Percentiles rank a stretch among this genome's conserved stretches.
Conservation (phyloP, 768 basidiomycete species). For the Pleurotus cornucopiae region DNA sequence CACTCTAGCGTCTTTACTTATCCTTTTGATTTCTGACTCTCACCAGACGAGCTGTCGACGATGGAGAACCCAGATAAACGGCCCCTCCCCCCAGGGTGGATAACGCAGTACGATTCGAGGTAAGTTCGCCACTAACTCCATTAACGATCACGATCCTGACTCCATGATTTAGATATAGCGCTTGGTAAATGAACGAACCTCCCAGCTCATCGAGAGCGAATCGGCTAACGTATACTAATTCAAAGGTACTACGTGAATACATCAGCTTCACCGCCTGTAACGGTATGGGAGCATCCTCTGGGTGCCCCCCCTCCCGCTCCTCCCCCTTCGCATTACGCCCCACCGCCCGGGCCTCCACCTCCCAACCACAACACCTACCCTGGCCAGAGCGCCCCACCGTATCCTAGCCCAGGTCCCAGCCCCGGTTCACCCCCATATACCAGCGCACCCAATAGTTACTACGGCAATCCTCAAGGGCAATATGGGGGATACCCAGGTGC, state of each 20-base stretch:
- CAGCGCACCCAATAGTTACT: slow-evolving; percentile 14
- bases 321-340: slow-evolving; percentile 34
- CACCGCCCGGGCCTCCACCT: slow-evolving; percentile 45
- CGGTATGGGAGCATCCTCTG: slow-evolving; percentile 70
- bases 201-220: neutral
- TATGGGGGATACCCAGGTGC: slow-evolving; percentile 13
- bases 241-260: slow-evolving; percentile 83
- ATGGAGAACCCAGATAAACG: slow-evolving; percentile 42
- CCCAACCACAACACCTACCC: slow-evolving; percentile 24
- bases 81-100: slow-evolving; percentile 28
- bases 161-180: slow-evolving; percentile 9
- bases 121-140: slow-evolving; percentile 31
- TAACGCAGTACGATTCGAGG: slow-evolving; percentile 59
- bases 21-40: slow-evolving; percentile 11
- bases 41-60: slow-evolving; percentile 13
- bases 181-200: neutral
- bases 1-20: neutral
- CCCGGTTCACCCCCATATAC: slow-evolving; percentile 26
- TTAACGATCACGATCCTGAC: slow-evolving; percentile 17
- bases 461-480: slow-evolving; percentile 24
- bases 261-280: slow-evolving; percentile 51
- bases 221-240: slow-evolving; percentile 26
- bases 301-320: slow-evolving; percentile 38
- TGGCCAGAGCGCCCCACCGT: slow-evolving; percentile 10
- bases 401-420: slow-evolving; percentile 5